These are phyloP conservation scores for Paramecium octaurelia DNA, from an alignment of 73 alveolate species.

Conservation along the genomic window DNA sequence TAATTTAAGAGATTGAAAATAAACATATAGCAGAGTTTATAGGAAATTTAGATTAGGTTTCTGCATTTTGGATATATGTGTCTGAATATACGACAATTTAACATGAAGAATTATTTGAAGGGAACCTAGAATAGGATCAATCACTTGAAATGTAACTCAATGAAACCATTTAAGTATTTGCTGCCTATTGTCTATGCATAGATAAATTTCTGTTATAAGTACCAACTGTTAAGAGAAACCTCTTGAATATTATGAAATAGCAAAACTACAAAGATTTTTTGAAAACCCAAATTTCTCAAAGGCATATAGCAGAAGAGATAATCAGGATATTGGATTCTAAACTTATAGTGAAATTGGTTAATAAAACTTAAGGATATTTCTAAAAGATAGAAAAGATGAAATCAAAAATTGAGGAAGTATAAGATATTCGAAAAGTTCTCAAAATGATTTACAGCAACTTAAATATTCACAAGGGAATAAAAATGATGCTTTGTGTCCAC, in stretches of 20 bases:
- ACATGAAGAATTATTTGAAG: background rate
- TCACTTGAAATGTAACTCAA: background rate
- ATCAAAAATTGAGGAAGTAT: background rate
- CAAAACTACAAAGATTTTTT: background rate
- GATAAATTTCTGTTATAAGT: background rate
- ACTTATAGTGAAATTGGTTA: background rate
- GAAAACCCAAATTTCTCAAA: background rate
- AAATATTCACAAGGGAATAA: background rate
- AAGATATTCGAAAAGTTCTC: background rate
- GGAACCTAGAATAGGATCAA: background rate
- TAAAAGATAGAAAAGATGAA: background rate
- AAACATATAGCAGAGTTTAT: background rate
- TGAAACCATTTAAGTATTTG: background rate
- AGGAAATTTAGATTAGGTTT: background rate
- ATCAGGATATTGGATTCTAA: background rate
- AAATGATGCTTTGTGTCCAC: background rate
- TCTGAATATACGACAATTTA: background rate
- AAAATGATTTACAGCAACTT: background rate
- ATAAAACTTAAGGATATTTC: background rate
- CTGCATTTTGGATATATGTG: background rate
- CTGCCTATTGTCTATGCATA: background rate
- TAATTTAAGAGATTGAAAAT: background rate
- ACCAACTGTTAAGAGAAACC: background rate
- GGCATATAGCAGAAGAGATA: background rate
- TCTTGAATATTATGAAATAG: background rate